Conservation (phyloP, 768 basidiomycete genomes). For the Trametes gibbosa region DNA sequence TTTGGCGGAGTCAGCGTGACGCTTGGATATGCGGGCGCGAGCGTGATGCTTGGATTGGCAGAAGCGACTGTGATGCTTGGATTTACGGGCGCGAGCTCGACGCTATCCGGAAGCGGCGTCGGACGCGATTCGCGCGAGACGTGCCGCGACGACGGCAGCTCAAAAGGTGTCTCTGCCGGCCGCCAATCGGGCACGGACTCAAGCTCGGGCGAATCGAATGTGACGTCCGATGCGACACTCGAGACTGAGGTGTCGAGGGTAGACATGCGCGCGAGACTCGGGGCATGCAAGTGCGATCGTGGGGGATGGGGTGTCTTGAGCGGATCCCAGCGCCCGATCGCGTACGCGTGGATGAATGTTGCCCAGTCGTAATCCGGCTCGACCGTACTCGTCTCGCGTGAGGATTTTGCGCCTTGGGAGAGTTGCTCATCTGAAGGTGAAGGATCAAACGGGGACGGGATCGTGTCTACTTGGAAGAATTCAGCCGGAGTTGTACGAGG, state of each 20-base stretch:
- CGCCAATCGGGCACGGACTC: slow-evolving; percentile 11
- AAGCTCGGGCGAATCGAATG: slow-evolving; percentile 11
- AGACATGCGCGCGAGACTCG: slow-evolving; percentile 17
- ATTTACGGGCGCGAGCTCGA: neutral
- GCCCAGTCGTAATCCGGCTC: slow-evolving; percentile 61
- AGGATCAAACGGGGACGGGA: slow-evolving; percentile 30
- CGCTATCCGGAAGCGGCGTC: neutral
- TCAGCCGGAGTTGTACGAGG: neutral
- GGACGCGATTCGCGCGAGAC: neutral
- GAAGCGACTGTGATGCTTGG: too few relatives aligned
- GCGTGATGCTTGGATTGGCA: too few relatives aligned
- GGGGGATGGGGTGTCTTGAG: slow-evolving; percentile 65
- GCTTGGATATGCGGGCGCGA: neutral
- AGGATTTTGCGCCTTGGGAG: slow-evolving; percentile 16
- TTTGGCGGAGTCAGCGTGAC: neutral
- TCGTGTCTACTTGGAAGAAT: slow-evolving; percentile 13
- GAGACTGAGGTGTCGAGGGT: slow-evolving; percentile 7
- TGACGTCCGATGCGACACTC: neutral
- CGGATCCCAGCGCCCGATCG: slow-evolving; percentile 78
- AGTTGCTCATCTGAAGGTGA: slow-evolving; percentile 25
- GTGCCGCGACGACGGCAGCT: neutral
- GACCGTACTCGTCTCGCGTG: slow-evolving; percentile 18
- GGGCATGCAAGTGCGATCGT: slow-evolving; percentile 30
- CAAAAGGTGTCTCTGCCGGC: slow-evolving; percentile 14
- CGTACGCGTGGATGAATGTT: slow-evolving; percentile 74